Base-by-base conservation (phyloP, 2,329 filamentous ascomycete species). In the Colletotrichum orchidophilum region DNA sequence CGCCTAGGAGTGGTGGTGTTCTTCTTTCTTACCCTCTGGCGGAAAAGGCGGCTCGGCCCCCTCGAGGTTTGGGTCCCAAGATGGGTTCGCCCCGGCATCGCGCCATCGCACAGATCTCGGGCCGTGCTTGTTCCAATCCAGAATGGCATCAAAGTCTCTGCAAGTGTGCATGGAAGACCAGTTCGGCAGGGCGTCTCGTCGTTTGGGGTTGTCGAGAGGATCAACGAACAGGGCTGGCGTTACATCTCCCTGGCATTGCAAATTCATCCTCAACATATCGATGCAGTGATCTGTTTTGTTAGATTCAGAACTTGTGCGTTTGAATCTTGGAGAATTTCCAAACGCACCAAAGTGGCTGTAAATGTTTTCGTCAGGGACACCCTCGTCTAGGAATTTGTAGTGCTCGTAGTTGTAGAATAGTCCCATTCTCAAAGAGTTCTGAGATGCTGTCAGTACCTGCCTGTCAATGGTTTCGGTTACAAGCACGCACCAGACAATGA, bases 141-240 rank as follows among this genome's bases (percentile, higher is more conserved):
- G 11, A 24, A 71, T 71, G 1, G 63, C 63, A n/a, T 71, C 63
- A 39, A 71, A 71, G 39, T 71, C 58, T 26, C 68, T 67, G 50
- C 68, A 71, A 1, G 68, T 71, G 12, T 67, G 68, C 63, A 71
- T 58, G 2, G 68, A 71, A 3, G 68, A 71, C 68, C 68, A 71
- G n/a, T 62, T 57, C 11, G 68, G 68, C 5, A 71, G 15, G 3
- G 68, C 68, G 8, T 71, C 68, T 21, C 68, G 50, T 21, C 68
- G 52, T 3, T 33, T 5, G 0, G 68, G 68, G 31, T 67, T 71
- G n/a, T 27, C 21, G 15, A 71, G 57, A 2, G 68, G 68, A 33
- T 71, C 68, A 1, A 71, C 68, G 39, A 71, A 71, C 9, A 71
- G 57, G 9, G 68, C 63, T 3, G 68, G 68, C 21, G 68, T 71